Evolutionary conservation across 805 yeast genomes (phyloP).

Genomic region (Ogataea pignaliae): DNA sequence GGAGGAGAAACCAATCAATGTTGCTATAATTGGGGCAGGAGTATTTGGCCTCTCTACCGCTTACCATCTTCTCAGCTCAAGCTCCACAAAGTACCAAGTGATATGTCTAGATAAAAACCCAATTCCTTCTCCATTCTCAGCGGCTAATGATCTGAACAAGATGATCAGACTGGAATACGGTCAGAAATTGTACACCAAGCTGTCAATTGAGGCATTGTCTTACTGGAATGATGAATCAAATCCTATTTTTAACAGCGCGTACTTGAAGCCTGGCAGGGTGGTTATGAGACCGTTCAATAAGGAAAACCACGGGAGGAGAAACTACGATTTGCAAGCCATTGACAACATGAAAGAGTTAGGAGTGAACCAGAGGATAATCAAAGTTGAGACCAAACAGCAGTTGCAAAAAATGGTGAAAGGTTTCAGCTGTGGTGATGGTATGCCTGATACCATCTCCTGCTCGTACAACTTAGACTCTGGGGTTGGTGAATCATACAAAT

Average conservation of each 20-base stretch:
- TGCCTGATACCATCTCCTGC: slow-evolving; percentile 14
- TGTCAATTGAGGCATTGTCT: slow-evolving; percentile 28
- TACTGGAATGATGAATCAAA: slow-evolving; percentile 23
- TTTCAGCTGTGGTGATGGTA: slow-evolving; percentile 11
- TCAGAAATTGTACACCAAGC: slow-evolving; percentile 22
- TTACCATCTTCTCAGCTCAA: slow-evolving; percentile 16
- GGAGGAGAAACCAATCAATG: neutral
- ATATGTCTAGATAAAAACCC: slow-evolving; percentile 24
- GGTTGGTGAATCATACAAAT: slow-evolving; percentile 25
- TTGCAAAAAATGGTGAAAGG: slow-evolving; percentile 18
- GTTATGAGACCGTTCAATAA: slow-evolving; percentile 25
- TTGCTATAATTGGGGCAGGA: slow-evolving; percentile 29
- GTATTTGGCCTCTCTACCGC: slow-evolving; percentile 33
- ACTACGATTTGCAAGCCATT: slow-evolving; percentile 23
- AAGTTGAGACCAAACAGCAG: slow-evolving; percentile 10
- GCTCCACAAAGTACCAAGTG: slow-evolving; percentile 15
- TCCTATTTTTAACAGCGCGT: slow-evolving; percentile 20
- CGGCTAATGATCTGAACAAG: slow-evolving; percentile 31
- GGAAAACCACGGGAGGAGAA: slow-evolving; percentile 16
- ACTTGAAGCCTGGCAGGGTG: slow-evolving; percentile 25
- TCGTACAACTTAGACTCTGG: slow-evolving; percentile 27
- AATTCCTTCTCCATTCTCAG: slow-evolving; percentile 31
- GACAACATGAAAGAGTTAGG: slow-evolving; percentile 22
- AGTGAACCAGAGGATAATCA: slow-evolving; percentile 20
- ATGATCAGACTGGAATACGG: slow-evolving; percentile 32